Percentiles rank a stretch among this genome's conserved stretches.
Evolutionary conservation across 225 moss, liverwort and hornwort genomes (phyloP).

Genomic region (Asterella californica): DNA sequence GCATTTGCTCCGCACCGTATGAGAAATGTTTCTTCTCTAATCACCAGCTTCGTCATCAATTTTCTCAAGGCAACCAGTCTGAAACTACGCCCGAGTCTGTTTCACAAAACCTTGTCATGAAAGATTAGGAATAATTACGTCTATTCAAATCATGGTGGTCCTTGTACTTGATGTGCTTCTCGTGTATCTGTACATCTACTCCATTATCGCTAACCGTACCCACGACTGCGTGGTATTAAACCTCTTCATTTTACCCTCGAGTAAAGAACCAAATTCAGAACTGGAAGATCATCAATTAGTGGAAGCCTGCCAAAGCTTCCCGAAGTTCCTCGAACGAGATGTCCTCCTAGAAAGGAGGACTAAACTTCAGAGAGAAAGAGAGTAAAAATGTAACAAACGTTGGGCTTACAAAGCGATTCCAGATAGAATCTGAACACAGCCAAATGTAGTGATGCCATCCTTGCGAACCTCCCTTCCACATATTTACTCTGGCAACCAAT

Average conservation of each 20-base stretch:
- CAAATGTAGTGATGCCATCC: neutral
- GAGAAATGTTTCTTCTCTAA: neutral
- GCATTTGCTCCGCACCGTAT: neutral
- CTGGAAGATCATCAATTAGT: neutral
- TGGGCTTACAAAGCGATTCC: no score
- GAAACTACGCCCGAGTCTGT: neutral
- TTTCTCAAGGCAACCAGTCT: neutral
- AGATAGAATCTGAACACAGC: neutral
- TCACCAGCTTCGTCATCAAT: neutral
- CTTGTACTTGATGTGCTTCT: constrained; percentile 5
- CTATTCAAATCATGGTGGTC: neutral
- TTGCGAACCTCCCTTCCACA: neutral
- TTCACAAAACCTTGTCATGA: neutral
- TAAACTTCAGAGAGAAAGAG: neutral
- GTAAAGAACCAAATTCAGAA: neutral
- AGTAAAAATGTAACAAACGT: no score
- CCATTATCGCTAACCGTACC: neutral
- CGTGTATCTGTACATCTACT: neutral
- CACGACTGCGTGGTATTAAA: neutral
- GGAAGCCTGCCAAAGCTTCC: neutral
- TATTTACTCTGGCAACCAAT: neutral
- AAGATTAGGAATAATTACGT: neutral
- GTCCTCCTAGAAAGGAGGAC: constrained; percentile 2
- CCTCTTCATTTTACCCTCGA: constrained; percentile 2
- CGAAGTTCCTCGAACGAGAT: neutral